phyloP scores from a whole-genome alignment of 768 basidiomycete genomes.

The Lyophyllum semitale region DNA sequence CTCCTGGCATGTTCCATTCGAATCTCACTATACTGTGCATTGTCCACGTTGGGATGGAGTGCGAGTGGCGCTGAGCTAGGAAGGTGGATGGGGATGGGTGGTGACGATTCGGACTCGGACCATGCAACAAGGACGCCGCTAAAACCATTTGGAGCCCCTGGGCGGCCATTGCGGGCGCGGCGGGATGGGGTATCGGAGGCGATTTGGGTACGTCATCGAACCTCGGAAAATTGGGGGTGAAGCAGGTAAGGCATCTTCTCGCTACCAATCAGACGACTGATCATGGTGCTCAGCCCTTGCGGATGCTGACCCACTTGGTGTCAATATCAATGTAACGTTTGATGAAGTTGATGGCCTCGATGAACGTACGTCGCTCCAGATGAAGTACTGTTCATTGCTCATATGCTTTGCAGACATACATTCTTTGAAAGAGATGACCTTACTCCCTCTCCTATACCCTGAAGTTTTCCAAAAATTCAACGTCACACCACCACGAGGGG shows the following conservation, averaged over 20 bases:
- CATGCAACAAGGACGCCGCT: constrained; percentile 64
- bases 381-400: neutral
- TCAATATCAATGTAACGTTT: constrained; percentile 92
- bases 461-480: constrained; percentile 95
- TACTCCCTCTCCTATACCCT: constrained; percentile 92
- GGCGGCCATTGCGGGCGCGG: constrained; percentile 46
- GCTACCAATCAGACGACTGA: constrained; percentile 5
- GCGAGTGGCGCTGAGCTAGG: constrained; percentile 76
- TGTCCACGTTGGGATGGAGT: constrained; percentile 81
- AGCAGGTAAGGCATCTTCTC: constrained; percentile 40
- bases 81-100: constrained; percentile 73
- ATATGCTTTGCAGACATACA: constrained; percentile 71
- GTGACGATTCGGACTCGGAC: constrained; percentile 84
- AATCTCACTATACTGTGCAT: too few species aligned
- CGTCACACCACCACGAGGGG: constrained; percentile 94
- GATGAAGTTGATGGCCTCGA: constrained; percentile 96
- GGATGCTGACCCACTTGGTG: constrained; percentile 94
- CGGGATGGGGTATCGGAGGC: constrained; percentile 52
- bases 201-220: constrained; percentile 84
- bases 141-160: constrained; percentile 60
- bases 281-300: constrained; percentile 61
- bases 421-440: constrained; percentile 97
- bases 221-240: constrained; percentile 84
- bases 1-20: too few species aligned
- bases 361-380: constrained; percentile 63